Percentiles rank a stretch among this genome's conserved stretches.
phyloP scores from a whole-genome alignment of 345 rosid species.

The Punica granatum region DNA sequence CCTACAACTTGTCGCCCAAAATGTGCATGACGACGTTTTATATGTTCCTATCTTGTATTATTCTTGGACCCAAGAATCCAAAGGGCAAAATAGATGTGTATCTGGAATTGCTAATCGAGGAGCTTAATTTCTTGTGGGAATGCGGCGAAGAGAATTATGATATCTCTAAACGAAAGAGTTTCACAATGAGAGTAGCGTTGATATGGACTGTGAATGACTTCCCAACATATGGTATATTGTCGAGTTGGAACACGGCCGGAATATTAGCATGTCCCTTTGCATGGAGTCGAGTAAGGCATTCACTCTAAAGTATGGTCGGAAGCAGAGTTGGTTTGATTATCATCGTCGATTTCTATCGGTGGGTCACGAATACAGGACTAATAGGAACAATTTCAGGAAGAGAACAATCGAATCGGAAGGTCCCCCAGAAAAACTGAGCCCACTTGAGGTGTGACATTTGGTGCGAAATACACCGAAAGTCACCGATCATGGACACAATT shows the following conservation, averaged over 20 bases:
- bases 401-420: too few species aligned
- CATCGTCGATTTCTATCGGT: background rate
- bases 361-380: too few species aligned
- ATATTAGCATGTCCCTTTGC: background rate
- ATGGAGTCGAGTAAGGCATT: background rate
- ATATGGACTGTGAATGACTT: constrained; percentile 13
- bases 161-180: background rate
- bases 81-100: constrained; percentile 4
- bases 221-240: background rate
- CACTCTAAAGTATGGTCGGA: background rate
- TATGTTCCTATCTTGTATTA: background rate
- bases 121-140: background rate
- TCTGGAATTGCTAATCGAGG: background rate
- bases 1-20: background rate
- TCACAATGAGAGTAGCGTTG: background rate
- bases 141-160: background rate
- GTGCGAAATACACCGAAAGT: background rate
- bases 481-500: background rate
- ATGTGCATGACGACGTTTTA: background rate
- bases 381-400: too few species aligned
- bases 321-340: background rate
- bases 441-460: background rate
- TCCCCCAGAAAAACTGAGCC: too few species aligned
- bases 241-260: background rate
- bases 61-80: constrained; percentile 1